Evolutionary conservation across 208 protist genomes (phyloP).

Genomic region (Sergeia podlipaevii): DNA sequence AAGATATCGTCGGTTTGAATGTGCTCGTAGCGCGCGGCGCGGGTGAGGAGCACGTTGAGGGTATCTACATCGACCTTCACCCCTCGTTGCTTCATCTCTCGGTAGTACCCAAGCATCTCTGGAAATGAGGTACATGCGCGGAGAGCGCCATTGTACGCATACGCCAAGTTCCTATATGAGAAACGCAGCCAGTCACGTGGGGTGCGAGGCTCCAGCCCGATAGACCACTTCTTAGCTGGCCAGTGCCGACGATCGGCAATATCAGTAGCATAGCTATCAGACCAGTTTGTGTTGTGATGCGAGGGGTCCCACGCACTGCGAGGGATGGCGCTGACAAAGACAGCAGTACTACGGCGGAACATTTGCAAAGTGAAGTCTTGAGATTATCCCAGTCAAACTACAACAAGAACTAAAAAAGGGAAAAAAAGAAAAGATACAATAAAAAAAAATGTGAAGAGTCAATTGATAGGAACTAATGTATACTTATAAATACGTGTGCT

Average conservation of each 20-base stretch:
- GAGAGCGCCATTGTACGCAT: slow-evolving; percentile 90
- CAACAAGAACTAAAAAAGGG: no score
- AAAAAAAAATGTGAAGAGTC: no score
- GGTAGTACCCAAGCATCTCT: slow-evolving; percentile 85
- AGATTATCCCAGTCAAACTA: background rate
- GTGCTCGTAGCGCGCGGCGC: slow-evolving; percentile 78
- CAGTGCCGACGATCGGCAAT: slow-evolving; percentile 80
- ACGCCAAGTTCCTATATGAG: slow-evolving; percentile 81
- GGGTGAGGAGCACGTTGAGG: slow-evolving; percentile 76
- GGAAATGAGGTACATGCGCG: slow-evolving; percentile 76
- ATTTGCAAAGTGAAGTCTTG: slow-evolving; percentile 3
- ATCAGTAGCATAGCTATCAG: slow-evolving; percentile 71
- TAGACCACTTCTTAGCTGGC: slow-evolving; percentile 79
- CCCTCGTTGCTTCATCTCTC: slow-evolving; percentile 87
- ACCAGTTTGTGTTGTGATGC: slow-evolving; percentile 82
- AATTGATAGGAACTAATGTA: no score
- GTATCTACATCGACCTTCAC: slow-evolving; percentile 91
- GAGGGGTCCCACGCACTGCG: slow-evolving; percentile 83
- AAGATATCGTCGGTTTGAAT: slow-evolving; percentile 84
- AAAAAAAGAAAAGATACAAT: background rate
- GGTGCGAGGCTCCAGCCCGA: slow-evolving; percentile 81
- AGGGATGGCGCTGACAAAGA: slow-evolving; percentile 58
- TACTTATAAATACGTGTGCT: no score
- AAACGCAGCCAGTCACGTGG: slow-evolving; percentile 79
- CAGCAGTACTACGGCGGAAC: slow-evolving; percentile 9